These are phyloP conservation scores for Stephania japonica DNA, from an alignment of 164 flowering plant genomes.

Conservation along the genomic window DNA sequence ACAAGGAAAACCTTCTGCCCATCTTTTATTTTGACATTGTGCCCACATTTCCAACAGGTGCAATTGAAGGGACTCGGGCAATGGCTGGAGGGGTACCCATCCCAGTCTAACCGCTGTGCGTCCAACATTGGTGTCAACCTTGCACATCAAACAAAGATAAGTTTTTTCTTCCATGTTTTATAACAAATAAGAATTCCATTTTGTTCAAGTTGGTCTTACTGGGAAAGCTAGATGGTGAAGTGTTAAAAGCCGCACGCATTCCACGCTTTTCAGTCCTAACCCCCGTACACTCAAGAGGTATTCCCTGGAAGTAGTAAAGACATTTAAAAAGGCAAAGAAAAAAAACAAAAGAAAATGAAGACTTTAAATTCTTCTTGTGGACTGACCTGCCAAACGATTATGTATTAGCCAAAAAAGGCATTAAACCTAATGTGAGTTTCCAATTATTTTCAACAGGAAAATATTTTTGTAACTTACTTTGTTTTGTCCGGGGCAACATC, in stretches of 20 bases:
- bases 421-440: not conserved
- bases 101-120: conserved; percentile 81
- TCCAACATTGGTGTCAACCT: conserved; percentile 95
- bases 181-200: not conserved
- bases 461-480: conserved; percentile 52
- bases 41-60: conserved; percentile 71
- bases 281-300: conserved; percentile 83
- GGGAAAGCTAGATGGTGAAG: conserved; percentile 98
- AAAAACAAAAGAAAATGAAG: not conserved
- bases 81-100: conserved; percentile 89
- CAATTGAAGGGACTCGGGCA: conserved; percentile 62
- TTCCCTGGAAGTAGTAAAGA: conserved; percentile 42
- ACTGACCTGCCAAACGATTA: not conserved
- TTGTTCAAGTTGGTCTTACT: conserved; percentile 46
- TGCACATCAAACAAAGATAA: conserved; percentile 5
- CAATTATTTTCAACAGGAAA: not conserved
- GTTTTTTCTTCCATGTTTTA: not conserved
- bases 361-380: not conserved
- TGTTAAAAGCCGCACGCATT: conserved; percentile 90
- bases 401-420: not conserved
- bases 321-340: not conserved
- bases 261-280: conserved; percentile 91
- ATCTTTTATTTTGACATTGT: not conserved
- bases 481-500: conserved; percentile 97
- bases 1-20: not conserved